Base-by-base conservation (phyloP, 2,329 filamentous ascomycete species). In the Cladosporium sphaerospermum region DNA sequence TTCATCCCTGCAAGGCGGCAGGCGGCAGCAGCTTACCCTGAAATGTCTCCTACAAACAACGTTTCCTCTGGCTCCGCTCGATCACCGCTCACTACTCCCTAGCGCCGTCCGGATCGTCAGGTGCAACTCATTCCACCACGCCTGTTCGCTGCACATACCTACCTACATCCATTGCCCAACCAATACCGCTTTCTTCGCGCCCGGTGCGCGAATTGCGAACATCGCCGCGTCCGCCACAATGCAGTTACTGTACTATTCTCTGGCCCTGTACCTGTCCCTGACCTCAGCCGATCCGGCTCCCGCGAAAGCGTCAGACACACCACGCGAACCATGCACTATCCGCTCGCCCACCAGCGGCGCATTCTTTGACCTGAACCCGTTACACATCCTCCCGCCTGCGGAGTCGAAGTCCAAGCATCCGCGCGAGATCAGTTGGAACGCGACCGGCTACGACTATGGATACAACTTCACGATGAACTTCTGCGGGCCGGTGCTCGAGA, bases 401-500 rank as follows among this genome's bases (percentile, higher is more conserved):
- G 73, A 73, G 56, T 64, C 70, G 39, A 65, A 67, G 43, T 46
- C 60, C 18, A 77, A 84, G 61, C 77, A 79, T 18, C 76, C 74
- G 10, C 80, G 83, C 39, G 76, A 77, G 52, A 75, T 80, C 56
- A 84, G 77, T 64, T 80, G 79, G 74, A 77, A 82, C 58, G 82
- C 85, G 7, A 80, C 79, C 55, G 88, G 88, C 33, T 86, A 83
- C 67, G 88, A 92, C 70, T 88, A 90, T 61, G 82, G 81, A 57
- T 81, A 82, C 58, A 92, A 92, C 73, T 93, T 93, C 64, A 92
- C 88, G 2, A 67, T 92, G 62, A 93, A 93, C 71, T 84, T 93
- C 61, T 93, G 88, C 73, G 83, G 78, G 34, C 76, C 86, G 1
- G 85, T 91, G n/a, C 78, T 90, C 13, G 81, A 86, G 61, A 73